These are phyloP conservation scores for Lactarius evosmus DNA, from an alignment of 768 basidiomycete species.

Conservation along the genomic window DNA sequence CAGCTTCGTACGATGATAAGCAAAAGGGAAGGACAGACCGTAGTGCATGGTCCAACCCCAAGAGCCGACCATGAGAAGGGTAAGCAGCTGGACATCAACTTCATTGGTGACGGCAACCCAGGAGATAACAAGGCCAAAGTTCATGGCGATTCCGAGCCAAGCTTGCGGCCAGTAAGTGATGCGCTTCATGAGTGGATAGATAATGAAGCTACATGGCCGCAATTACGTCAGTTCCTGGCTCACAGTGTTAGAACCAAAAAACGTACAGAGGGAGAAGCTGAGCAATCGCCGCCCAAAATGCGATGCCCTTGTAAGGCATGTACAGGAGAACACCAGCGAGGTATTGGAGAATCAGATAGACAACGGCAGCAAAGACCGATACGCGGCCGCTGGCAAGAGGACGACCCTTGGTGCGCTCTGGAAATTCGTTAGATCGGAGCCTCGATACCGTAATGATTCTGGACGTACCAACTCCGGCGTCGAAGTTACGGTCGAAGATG, in stretches of 20 bases:
- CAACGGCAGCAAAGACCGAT: slow-evolving; percentile 27
- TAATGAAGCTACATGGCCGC: slow-evolving; percentile 29
- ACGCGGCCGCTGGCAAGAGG: slow-evolving; percentile 28
- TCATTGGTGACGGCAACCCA: slow-evolving; percentile 45
- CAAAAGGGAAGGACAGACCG: slow-evolving; percentile 29
- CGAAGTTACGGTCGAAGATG: slow-evolving; percentile 33
- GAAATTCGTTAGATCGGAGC: background rate
- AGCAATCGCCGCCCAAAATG: slow-evolving; percentile 26
- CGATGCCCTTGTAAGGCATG: slow-evolving; percentile 22
- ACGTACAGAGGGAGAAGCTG: slow-evolving; percentile 27
- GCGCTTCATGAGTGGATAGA: slow-evolving; percentile 56
- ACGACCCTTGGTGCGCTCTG: slow-evolving; percentile 20
- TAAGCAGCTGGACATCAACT: slow-evolving; percentile 31
- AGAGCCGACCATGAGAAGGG: slow-evolving; percentile 26
- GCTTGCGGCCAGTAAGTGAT: slow-evolving; percentile 62
- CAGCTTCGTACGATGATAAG: background rate
- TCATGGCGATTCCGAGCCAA: slow-evolving; percentile 53
- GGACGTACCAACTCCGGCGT: slow-evolving; percentile 36
- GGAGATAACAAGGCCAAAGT: slow-evolving; percentile 47
- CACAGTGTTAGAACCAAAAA: background rate
- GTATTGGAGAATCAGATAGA: slow-evolving; percentile 28
- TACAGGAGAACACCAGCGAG: slow-evolving; percentile 22
- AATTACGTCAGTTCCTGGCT: slow-evolving; percentile 1
- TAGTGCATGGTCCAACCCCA: slow-evolving; percentile 45
- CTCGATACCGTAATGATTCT: slow-evolving; percentile 16